phyloP scores from a whole-genome alignment of 179 eudicot species.

The Heliamphora pulchella region DNA sequence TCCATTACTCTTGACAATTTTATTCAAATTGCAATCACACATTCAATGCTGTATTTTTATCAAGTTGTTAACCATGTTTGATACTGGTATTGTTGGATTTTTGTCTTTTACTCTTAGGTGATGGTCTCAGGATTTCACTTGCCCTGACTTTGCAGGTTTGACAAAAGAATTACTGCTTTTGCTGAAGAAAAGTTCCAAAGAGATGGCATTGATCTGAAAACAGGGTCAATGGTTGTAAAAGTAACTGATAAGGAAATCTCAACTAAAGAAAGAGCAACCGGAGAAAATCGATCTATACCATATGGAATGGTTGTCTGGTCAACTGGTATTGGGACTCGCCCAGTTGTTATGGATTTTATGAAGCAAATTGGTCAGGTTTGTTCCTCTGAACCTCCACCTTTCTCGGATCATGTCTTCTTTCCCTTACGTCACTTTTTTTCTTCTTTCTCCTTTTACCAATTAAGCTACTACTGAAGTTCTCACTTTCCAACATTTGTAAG shows the following conservation, averaged over 20 bases:
- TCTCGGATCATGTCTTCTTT: not conserved
- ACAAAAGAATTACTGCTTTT: slow-evolving; percentile 66
- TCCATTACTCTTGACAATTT: not conserved
- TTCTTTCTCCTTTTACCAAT: not conserved
- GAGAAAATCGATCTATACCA: slow-evolving; percentile 34
- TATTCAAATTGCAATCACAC: not conserved
- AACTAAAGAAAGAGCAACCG: slow-evolving; percentile 44
- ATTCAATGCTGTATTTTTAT: not conserved
- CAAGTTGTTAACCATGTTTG: not conserved
- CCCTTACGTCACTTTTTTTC: not conserved
- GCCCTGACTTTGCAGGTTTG: slow-evolving; percentile 42
- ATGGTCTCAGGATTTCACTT: not conserved
- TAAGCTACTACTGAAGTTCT: not conserved
- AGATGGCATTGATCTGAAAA: slow-evolving; percentile 59
- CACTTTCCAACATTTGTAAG: not conserved
- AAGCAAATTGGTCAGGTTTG: slow-evolving; percentile 64
- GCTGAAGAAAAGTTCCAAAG: slow-evolving; percentile 63
- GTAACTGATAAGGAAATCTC: slow-evolving; percentile 45
- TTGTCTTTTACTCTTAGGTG: not conserved
- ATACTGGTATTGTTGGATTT: not conserved
- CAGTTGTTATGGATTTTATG: slow-evolving; percentile 57
- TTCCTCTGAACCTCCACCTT: not conserved
- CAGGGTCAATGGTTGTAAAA: slow-evolving; percentile 58
- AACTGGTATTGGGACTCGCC: slow-evolving; percentile 68
- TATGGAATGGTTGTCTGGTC: slow-evolving; percentile 80